These are phyloP conservation scores for Dianthus caryophyllus DNA, from an alignment of 148 eudicot species.

Conservation along the genomic window DNA sequence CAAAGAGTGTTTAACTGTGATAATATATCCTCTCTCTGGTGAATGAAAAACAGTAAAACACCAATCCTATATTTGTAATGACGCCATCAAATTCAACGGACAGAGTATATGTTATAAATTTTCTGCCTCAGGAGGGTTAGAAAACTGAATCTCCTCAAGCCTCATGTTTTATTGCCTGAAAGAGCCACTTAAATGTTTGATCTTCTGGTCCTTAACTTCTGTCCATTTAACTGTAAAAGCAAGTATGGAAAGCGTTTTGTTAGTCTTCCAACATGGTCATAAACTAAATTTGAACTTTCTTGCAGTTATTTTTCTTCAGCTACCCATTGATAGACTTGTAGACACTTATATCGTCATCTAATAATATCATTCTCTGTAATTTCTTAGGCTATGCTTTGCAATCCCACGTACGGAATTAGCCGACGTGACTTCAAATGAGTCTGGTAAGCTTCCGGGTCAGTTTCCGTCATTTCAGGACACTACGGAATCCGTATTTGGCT, in stretches of 20 bases:
- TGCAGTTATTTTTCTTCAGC: background rate
- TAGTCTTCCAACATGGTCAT: background rate
- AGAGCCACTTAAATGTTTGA: background rate
- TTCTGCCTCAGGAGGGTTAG: background rate
- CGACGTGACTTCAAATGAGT: slow-evolving; percentile 23
- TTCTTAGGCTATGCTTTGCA: slow-evolving; percentile 58
- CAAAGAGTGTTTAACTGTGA: background rate
- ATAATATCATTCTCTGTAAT: slow-evolving; percentile 8
- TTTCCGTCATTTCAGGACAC: slow-evolving; percentile 64
- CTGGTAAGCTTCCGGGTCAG: slow-evolving; percentile 62
- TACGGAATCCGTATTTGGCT: slow-evolving; percentile 54
- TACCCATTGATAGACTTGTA: background rate
- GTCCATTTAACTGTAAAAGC: background rate
- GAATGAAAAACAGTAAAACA: background rate
- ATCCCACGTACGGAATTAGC: slow-evolving; percentile 40
- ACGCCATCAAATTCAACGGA: background rate
- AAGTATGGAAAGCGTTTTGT: background rate
- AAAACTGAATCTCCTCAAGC: background rate
- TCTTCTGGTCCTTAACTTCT: background rate
- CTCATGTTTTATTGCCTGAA: background rate
- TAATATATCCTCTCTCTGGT: background rate
- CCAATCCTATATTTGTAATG: background rate
- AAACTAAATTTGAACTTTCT: background rate
- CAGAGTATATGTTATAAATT: background rate
- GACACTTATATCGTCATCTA: slow-evolving; percentile 8